Conservation (phyloP, 495 filamentous ascomycete species). For the Aspergillus ellipticus region DNA sequence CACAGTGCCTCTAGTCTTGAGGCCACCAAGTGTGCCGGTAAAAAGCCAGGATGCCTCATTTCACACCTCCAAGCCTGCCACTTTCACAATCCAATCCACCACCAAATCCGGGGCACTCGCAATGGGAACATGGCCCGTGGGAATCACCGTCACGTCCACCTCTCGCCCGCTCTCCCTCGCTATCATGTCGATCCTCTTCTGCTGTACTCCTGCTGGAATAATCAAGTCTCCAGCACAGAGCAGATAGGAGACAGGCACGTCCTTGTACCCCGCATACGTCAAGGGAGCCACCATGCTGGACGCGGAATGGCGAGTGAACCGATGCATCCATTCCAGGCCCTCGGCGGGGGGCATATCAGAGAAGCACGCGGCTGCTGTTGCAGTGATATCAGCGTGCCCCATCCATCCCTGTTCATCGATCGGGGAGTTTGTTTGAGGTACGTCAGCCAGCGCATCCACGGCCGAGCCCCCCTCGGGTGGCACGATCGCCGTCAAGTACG, state of each 20-base stretch:
- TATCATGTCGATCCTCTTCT: neutral
- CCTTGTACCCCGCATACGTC: neutral
- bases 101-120: neutral
- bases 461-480: neutral
- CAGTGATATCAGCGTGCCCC: neutral
- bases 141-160: neutral
- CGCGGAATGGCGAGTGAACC: neutral
- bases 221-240: neutral
- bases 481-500: neutral
- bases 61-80: too few relatives aligned
- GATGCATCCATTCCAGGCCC: neutral
- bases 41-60: too few relatives aligned
- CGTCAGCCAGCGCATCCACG: neutral
- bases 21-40: too few relatives aligned
- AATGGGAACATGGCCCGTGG: neutral
- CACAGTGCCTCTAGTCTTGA: too few relatives aligned
- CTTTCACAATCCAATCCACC: neutral
- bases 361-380: neutral
- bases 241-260: neutral
- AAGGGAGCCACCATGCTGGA: neutral
- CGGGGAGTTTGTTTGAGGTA: too few relatives aligned
- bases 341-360: neutral
- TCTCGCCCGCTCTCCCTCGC: neutral
- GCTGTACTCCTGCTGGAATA: neutral
- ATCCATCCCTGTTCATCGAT: neutral